Evolutionary conservation across 2,329 filamentous ascomycete species (phyloP), one percentile per base, ranked within the genome.

Genomic region (Cercospora citrullina): DNA sequence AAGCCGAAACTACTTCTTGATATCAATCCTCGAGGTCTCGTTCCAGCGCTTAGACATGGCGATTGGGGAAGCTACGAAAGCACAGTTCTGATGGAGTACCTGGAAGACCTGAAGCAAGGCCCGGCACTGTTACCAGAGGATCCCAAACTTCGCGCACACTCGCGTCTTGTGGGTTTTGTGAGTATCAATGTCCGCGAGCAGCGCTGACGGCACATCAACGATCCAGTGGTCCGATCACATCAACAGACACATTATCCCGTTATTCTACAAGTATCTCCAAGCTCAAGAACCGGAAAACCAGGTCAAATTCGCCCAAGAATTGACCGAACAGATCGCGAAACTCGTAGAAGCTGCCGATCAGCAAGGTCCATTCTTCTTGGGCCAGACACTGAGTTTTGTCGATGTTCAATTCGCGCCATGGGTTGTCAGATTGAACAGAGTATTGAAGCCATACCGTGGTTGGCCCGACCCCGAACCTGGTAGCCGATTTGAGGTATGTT

Each of bases 11-110:
- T 87, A 8, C 81, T 94, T 31, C 84, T 93, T 26, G 90, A 93
- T 71, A 87, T 93, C 61, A 94, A 93, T 72, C 90, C 91, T 2
- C 84, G 89, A 63, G 91, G 91, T 0, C 82, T 91, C 7, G 90
- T 96, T 2, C 93, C 93, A 7, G 91, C 89, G 8, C 84, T 96
- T 67, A 85, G 88, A 45, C 90, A 95, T 77, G 91, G 90, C 10
- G 87, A 92, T 69, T 96, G 92, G 91, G 89, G 89, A 0, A 93
- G 90, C 74, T 90, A 93, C 75, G 93, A 96, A 77, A 94, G 91
- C 74, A 87, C 87, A 1, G 90, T 96, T 3, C 86, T 96, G 73
- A 85, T 96, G 77, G 93, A 96, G 89, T 96, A 96, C 79, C 85
- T 95, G 39, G 93, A 96, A 75, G 93, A 96, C 74, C 80, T 92